Percentiles rank a stretch among this genome's conserved stretches.
Conservation (phyloP, 768 basidiomycete species). For the Mycena vulgaris region DNA sequence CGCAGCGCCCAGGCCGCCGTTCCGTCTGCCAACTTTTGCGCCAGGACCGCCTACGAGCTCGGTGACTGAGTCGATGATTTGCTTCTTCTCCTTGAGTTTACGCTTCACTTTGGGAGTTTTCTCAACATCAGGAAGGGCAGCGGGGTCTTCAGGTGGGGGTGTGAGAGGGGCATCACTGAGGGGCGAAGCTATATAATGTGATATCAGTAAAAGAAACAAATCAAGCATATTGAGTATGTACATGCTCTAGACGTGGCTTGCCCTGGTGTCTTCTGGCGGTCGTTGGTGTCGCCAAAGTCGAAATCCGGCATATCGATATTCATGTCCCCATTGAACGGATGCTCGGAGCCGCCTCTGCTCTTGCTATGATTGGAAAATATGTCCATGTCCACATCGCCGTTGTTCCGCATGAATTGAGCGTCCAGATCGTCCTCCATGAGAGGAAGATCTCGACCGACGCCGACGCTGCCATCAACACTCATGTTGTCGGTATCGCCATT, state of each 20-base stretch:
- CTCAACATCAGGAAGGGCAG: conserved; percentile 65
- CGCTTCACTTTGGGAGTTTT: conserved; percentile 60
- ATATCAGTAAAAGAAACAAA: not conserved
- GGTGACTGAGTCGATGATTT: conserved; percentile 92
- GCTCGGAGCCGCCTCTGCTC: conserved; percentile 77
- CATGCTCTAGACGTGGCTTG: conserved; percentile 79
- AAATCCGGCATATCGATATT: conserved; percentile 61
- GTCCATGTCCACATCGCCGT: conserved; percentile 71
- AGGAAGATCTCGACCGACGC: conserved; percentile 83
- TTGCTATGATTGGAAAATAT: conserved; percentile 70
- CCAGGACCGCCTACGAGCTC: conserved; percentile 82
- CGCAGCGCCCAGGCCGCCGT: conserved; percentile 66
- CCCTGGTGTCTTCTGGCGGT: conserved; percentile 68
- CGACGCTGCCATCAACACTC: conserved; percentile 74
- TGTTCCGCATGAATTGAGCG: conserved; percentile 70
- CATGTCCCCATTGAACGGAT: conserved; percentile 73
- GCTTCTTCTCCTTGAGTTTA: conserved; percentile 82
- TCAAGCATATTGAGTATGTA: conserved; percentile 52
- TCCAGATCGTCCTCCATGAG: conserved; percentile 70
- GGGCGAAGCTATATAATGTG: conserved; percentile 72
- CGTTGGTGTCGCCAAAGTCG: conserved; percentile 71
- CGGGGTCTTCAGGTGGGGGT: conserved; percentile 74
- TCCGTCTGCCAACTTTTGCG: conserved; percentile 66
- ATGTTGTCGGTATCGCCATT: conserved; percentile 63
- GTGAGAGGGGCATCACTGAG: conserved; percentile 83